These are phyloP conservation scores for Huntiella bhutanensis DNA, from an alignment of 2,329 filamentous ascomycete species.

Conservation along the genomic window DNA sequence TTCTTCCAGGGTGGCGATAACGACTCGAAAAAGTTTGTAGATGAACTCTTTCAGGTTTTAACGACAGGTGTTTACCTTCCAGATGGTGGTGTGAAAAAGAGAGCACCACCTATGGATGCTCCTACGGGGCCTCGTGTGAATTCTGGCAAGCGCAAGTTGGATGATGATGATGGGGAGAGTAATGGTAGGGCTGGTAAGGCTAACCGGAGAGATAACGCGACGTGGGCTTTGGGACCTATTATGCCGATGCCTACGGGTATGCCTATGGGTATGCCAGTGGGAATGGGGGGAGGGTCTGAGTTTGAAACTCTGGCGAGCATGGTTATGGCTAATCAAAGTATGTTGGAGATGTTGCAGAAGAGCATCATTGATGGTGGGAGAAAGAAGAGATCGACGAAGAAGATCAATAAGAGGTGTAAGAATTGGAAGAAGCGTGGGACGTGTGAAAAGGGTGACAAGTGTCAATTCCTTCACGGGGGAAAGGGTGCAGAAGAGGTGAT, in stretches of 20 bases:
- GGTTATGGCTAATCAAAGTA: constrained; percentile 9
- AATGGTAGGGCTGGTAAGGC: constrained; percentile 2
- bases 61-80: constrained; percentile 35
- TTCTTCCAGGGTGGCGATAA: constrained; percentile 46
- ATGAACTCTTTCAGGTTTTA: constrained; percentile 43
- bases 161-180: neutral
- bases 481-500: no score
- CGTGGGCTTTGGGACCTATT: neutral
- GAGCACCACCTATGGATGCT: neutral
- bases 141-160: constrained; percentile 2
- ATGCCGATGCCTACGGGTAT: neutral
- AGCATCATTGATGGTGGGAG: neutral
- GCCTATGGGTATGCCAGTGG: neutral
- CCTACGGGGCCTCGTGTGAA: constrained; percentile 7
- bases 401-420: constrained; percentile 7
- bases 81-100: neutral
- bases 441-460: constrained; percentile 6
- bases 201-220: no score
- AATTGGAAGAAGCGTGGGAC: constrained; percentile 4
- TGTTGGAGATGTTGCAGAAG: constrained; percentile 8
- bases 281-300: neutral
- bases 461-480: constrained; percentile 3
- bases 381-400: constrained; percentile 1
- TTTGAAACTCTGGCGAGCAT: constrained; percentile 8
- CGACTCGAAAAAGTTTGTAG: constrained; percentile 17